Conservation (phyloP, 345 rosid genomes). For the Heritiera fomes region DNA sequence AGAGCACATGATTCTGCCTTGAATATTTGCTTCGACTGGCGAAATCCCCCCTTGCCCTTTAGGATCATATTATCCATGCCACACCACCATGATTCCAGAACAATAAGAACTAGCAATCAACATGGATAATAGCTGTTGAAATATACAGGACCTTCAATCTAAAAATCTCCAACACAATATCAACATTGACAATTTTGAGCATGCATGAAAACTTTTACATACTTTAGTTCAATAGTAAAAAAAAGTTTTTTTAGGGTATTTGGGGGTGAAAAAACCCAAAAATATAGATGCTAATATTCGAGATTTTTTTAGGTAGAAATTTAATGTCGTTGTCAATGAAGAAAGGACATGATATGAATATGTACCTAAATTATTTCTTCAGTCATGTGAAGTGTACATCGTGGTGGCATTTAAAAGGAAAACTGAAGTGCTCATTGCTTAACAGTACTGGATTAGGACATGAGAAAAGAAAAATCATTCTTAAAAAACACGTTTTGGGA, state of each 20-base stretch:
- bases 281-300: no score
- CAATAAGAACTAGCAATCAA: not conserved
- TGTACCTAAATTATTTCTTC: no score
- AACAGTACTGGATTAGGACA: not conserved
- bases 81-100: not conserved
- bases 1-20: slow-evolving; percentile 35
- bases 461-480: not conserved
- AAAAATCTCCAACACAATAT: not conserved
- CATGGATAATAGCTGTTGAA: not conserved
- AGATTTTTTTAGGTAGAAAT: no score
- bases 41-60: not conserved
- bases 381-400: not conserved
- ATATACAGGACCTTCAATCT: not conserved
- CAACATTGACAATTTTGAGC: not conserved
- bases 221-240: not conserved
- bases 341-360: not conserved
- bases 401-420: not conserved
- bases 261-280: not conserved
- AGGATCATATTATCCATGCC: not conserved
- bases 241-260: not conserved
- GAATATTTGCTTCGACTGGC: not conserved
- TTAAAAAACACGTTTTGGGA: not conserved
- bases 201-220: no score
- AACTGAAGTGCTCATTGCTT: not conserved
- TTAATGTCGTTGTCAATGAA: not conserved